Evolutionary conservation across 2,329 filamentous ascomycete genomes (phyloP), one percentile per base, ranked within the genome.

Genomic region (Fusarium albidum): DNA sequence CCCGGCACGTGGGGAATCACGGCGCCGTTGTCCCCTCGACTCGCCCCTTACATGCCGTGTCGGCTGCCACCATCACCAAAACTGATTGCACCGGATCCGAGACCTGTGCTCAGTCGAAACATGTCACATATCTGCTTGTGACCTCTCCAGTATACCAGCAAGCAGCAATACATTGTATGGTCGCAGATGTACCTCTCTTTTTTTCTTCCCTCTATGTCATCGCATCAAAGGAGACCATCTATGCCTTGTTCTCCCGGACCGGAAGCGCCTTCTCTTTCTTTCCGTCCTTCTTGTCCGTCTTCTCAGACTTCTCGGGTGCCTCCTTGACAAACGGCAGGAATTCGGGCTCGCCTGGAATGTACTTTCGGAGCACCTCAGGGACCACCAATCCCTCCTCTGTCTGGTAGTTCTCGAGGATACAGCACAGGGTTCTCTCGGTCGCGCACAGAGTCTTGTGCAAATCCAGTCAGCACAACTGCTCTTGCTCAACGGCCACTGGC

Each of bases 321-420:
- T 96, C 94, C 77, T 92, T 95, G 47, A 87, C 85, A 71, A 90
- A 99, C 2, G 91, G 90, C 57, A 99, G 82, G 75, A 97, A 96
- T 42, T 94, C 92, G 2, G 92, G 92, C 33, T 91, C 82, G 28
- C 93, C 94, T 3, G 93, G 92, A 44, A 98, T 88, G 73, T 96
- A 98, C 76, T 92, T 94, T 65, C 91, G 85, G 55, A 97, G 82
- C 38, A 89, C 87, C 74, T 93, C 89, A 1, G 93, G 93, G 28
- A 96, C 88, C 51, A 83, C 83, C 65, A 96, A 82, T 59, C 92
- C 91, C 81, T 91, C 90, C 69, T 92, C 87, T 1, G 88, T 95
- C 79, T 99, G 95, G 76, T 94, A 98, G 77, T 98, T 99, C 78
- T 99, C 95, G 32, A 99, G 83, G 35, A 99, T 82, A 72, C 94